These are phyloP conservation scores for Hansenula sp. DNA, from an alignment of 1,139 yeast genomes.

Conservation along the genomic window DNA sequence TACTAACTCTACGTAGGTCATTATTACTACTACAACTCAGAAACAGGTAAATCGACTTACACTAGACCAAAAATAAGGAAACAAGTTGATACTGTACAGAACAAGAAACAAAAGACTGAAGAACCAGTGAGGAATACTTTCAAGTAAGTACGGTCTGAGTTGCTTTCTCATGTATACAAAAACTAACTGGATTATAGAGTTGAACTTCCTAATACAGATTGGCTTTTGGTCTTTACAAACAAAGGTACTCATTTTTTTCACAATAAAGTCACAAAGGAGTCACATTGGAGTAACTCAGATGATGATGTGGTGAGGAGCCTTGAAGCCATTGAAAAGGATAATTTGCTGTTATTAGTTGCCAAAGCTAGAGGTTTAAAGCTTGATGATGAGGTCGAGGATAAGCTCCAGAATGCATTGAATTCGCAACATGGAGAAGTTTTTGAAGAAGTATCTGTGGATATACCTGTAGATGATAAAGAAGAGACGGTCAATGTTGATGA, in stretches of 20 bases:
- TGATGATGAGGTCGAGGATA: slow-evolving; percentile 16
- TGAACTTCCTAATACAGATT: slow-evolving; percentile 22
- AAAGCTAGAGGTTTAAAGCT: slow-evolving; percentile 40
- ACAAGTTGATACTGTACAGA: background rate
- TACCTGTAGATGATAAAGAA: slow-evolving; percentile 10
- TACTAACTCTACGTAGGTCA: slow-evolving; percentile 15
- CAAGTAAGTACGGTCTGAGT: background rate
- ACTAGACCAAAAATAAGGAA: slow-evolving; percentile 16
- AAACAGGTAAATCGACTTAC: slow-evolving; percentile 26
- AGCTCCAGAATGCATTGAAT: background rate
- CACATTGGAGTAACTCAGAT: slow-evolving; percentile 36
- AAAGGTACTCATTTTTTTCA: slow-evolving; percentile 43
- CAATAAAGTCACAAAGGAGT: slow-evolving; percentile 26
- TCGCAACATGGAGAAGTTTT: background rate
- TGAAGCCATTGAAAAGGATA: slow-evolving; percentile 28
- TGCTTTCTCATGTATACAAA: background rate
- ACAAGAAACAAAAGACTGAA: background rate
- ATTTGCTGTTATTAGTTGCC: slow-evolving; percentile 36
- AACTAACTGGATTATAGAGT: slow-evolving; percentile 13
- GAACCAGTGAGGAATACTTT: background rate
- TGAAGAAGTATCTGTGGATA: background rate
- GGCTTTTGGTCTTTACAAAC: slow-evolving; percentile 39
- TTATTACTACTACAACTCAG: slow-evolving; percentile 24
- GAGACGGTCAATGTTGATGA: slow-evolving; percentile 9
- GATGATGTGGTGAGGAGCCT: slow-evolving; percentile 26